These are phyloP conservation scores for Fraxinus sp. DNA, from an alignment of 305 asterid species.

Conservation along the genomic window DNA sequence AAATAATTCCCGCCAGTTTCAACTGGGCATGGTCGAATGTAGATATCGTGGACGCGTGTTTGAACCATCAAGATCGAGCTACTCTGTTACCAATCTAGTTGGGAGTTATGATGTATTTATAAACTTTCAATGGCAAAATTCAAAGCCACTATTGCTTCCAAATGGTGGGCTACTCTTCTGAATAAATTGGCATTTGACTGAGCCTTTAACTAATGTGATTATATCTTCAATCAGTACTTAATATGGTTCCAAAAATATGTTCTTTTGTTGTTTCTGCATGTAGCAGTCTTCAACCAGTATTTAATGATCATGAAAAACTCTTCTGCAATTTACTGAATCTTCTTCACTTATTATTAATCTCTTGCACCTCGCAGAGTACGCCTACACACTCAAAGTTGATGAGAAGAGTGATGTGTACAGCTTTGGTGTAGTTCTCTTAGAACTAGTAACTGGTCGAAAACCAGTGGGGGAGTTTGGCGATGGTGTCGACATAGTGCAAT, in stretches of 20 bases:
- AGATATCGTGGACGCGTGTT: neutral
- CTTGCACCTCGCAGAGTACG: conserved; percentile 35
- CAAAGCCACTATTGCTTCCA: neutral
- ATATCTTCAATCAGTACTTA: neutral
- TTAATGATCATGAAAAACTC: neutral
- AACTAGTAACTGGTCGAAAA: conserved; percentile 40
- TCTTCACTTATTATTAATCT: neutral
- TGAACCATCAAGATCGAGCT: neutral
- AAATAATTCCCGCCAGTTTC: too few relatives aligned
- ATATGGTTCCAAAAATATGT: neutral
- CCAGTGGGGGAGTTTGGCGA: conserved; percentile 50
- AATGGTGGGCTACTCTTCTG: neutral
- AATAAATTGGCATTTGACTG: neutral
- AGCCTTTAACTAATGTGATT: neutral
- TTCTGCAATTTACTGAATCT: neutral
- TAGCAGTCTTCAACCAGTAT: neutral
- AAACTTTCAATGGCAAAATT: neutral
- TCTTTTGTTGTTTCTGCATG: neutral
- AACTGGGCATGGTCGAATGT: too few relatives aligned
- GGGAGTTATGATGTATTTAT: neutral
- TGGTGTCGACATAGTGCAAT: conserved; percentile 57
- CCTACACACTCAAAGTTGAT: conserved; percentile 46
- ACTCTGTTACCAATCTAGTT: neutral
- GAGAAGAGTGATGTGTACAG: conserved; percentile 56
- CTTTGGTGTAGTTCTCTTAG: conserved; percentile 46